phyloP scores from a whole-genome alignment of 2,329 filamentous ascomycete species.

The Beauveria pseudobassiana region DNA sequence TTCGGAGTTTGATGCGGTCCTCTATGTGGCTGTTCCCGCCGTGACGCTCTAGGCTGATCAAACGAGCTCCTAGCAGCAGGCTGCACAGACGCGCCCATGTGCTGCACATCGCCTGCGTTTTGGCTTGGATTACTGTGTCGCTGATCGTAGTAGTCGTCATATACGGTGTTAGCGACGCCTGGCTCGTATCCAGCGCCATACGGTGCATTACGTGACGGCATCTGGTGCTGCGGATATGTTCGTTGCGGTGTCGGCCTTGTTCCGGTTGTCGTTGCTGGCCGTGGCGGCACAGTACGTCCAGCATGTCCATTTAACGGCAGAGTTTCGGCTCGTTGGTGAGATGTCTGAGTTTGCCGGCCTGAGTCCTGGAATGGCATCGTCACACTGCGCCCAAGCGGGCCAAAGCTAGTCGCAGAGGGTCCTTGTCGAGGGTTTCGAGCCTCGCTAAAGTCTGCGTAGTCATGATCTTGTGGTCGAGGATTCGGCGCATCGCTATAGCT shows the following conservation, averaged over 20 bases:
- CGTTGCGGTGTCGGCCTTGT: conserved; percentile 26
- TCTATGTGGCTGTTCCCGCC: conserved; percentile 35
- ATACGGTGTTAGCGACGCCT: conserved; percentile 11
- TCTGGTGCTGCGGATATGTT: conserved; percentile 13
- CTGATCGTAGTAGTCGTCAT: conserved; percentile 19
- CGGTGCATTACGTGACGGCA: conserved; percentile 14
- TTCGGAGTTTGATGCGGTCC: conserved; percentile 45
- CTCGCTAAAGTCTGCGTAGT: conserved; percentile 19
- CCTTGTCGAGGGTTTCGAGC: conserved; percentile 14
- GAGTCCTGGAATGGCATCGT: conserved; percentile 50
- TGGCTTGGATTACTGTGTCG: conserved; percentile 22
- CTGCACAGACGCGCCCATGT: background rate
- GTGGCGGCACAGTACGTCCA: conserved; percentile 39
- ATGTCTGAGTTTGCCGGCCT: conserved; percentile 27
- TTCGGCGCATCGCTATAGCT: background rate
- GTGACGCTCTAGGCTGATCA: conserved; percentile 39
- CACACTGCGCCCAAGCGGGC: conserved; percentile 49
- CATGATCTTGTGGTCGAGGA: conserved; percentile 16
- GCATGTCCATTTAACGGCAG: conserved; percentile 38
- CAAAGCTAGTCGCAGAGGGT: conserved; percentile 35
- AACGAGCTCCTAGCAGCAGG: conserved; percentile 35
- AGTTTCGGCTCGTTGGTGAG: conserved; percentile 33
- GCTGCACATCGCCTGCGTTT: conserved; percentile 7
- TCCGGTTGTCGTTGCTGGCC: conserved; percentile 49
- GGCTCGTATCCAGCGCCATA: conserved; percentile 7